Percentiles rank a stretch among this genome's conserved stretches.
Conservation (phyloP, 1,284 basidiomycete species). For the Ceratobasidium sp. region DNA sequence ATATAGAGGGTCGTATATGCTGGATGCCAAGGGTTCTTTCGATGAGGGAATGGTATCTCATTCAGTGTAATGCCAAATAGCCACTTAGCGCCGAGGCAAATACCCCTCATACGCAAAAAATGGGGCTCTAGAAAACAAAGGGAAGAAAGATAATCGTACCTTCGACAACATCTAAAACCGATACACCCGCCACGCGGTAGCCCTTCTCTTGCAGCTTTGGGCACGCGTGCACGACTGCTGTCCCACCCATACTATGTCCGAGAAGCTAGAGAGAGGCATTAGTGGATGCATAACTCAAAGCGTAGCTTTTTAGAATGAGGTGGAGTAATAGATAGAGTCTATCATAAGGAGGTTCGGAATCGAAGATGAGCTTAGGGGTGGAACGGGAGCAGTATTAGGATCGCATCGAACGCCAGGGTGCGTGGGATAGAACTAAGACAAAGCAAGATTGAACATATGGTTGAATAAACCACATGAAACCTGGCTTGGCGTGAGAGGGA, state of each 20-base stretch:
- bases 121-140: not conserved
- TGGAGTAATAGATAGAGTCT: too few relatives aligned
- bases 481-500: not conserved
- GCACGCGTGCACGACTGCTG: conserved; percentile 79
- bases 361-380: too few relatives aligned
- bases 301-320: not conserved
- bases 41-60: not conserved
- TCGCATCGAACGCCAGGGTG: too few relatives aligned
- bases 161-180: conserved; percentile 96
- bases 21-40: not conserved
- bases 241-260: conserved; percentile 93
- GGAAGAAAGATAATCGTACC: conserved; percentile 59
- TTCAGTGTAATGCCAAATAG: not conserved
- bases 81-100: too few relatives aligned
- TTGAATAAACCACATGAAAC: conserved; percentile 46
- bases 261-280: conserved; percentile 65
- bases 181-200: conserved; percentile 82
- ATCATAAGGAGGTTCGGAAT: too few relatives aligned
- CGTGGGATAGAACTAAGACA: too few relatives aligned
- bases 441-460: not conserved
- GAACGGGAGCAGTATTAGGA: too few relatives aligned
- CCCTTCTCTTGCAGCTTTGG: conserved; percentile 71
- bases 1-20: too few relatives aligned
- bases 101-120: not conserved
- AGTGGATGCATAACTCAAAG: not conserved